Evolutionary conservation across 2,329 filamentous ascomycete genomes (phyloP), one percentile per base, ranked within the genome.

Genomic region (Penicillium sp.): DNA sequence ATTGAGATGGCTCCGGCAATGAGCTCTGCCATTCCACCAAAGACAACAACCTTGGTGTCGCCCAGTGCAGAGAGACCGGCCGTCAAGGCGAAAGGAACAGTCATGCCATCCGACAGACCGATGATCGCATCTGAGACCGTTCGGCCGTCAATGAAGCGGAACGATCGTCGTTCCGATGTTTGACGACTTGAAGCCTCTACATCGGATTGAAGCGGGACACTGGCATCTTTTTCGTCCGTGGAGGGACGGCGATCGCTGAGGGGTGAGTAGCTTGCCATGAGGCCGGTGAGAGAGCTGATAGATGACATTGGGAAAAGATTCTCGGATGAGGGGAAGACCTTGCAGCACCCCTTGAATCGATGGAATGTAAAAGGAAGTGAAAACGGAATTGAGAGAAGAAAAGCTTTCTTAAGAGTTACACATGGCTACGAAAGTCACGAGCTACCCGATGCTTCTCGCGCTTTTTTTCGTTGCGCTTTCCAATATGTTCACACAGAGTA

Each of bases 71-170:
- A 75, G 48, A 92, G 79, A 13, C 89, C 89, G 0, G 90, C 89
- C 0, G 88, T 91, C 36, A 92, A 78, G 14, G 89, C 89, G 63
- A 92, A 92, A 0, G 89, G 89, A 0, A 92, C 89, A 0, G 89
- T 92, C 62, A 92, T 80, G 14, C 89, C 89, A 67, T 92, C 89
- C 0, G 89, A 87, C 63, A 92, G 86, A 49, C 89, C 89, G 62
- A 92, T 87, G 56, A 89, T 91, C 58, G 86, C 80, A 71, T 90
- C 86, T 43, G 73, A 75, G 8, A 75, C 69, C 21, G 71, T 68
- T 7, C 73, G 71, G 32, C 71, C 70, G 43, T 75, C 72, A 27
- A 75, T 62, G 48, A 68, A 59, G 40, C 64, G 65, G 14, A 54
- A 58, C 8, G 64, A 58, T 42, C 66, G 69, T 52, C 66, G 63